Evolutionary conservation across 768 basidiomycete species (phyloP).

Genomic region (Pleurotus ostreatus): DNA sequence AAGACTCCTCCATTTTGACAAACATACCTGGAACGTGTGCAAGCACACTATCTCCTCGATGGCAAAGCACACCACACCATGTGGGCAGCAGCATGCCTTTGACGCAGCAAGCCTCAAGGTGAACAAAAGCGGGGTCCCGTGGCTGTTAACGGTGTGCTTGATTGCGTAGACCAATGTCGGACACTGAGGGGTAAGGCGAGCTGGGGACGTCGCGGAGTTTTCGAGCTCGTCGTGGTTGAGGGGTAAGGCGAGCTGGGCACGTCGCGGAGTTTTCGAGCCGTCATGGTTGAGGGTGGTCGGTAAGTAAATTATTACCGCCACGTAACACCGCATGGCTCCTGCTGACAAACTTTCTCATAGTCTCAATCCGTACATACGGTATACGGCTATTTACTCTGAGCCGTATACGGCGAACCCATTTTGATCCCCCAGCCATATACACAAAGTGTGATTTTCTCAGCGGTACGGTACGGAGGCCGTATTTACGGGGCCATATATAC

Average conservation of each 20-base stretch:
- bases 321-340: neutral
- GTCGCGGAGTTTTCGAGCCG: no score
- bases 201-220: no score
- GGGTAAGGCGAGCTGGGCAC: no score
- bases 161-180: neutral
- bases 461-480: neutral
- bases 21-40: neutral
- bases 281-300: neutral
- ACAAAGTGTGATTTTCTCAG: neutral
- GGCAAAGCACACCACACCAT: neutral
- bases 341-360: neutral
- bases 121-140: neutral
- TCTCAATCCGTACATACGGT: neutral
- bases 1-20: neutral
- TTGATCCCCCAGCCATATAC: neutral
- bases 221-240: no score
- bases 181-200: neutral
- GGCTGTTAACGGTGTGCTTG: neutral
- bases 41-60: neutral
- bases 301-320: neutral
- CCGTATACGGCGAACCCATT: neutral
- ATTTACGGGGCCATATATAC: neutral
- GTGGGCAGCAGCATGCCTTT: neutral
- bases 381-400: neutral
- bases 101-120: no score